phyloP scores from a whole-genome alignment of 352 stramenopile species.

The Globisporangium splendens region DNA sequence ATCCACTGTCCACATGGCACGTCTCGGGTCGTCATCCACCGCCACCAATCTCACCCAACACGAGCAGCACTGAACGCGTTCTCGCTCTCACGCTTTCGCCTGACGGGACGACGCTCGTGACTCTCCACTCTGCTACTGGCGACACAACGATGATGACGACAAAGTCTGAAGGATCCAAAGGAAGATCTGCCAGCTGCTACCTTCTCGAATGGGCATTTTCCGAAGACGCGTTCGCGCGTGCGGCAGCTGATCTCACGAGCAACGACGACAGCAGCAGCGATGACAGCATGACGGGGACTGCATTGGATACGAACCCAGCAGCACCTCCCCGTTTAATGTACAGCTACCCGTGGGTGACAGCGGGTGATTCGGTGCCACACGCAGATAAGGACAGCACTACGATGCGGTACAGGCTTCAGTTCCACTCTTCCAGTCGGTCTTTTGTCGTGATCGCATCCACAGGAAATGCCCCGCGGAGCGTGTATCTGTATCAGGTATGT shows the following conservation, averaged over 20 bases:
- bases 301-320: background rate
- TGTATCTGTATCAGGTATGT: slow-evolving; percentile 11
- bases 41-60: no score
- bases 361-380: no score
- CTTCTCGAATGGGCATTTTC: slow-evolving; percentile 10
- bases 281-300: background rate
- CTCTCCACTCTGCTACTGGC: background rate
- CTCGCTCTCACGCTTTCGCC: slow-evolving; percentile 10
- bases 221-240: slow-evolving; percentile 2
- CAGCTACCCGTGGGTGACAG: slow-evolving; percentile 1
- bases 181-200: no score
- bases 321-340: background rate
- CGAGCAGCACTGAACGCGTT: background rate
- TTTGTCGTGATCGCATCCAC: slow-evolving; percentile 3
- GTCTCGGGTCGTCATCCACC: background rate
- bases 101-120: slow-evolving; percentile 7
- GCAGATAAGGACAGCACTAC: background rate
- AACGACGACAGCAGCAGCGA: slow-evolving; percentile 12
- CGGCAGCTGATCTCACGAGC: slow-evolving; percentile 1
- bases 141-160: no score
- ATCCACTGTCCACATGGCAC: slow-evolving; percentile 8
- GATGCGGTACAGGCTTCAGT: slow-evolving; percentile 4
- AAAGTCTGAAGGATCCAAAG: no score
- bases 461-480: background rate
- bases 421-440: slow-evolving; percentile 1